These are phyloP conservation scores for Tolypocladium ovalisporum DNA, from an alignment of 2,329 filamentous ascomycete species.

Conservation along the genomic window DNA sequence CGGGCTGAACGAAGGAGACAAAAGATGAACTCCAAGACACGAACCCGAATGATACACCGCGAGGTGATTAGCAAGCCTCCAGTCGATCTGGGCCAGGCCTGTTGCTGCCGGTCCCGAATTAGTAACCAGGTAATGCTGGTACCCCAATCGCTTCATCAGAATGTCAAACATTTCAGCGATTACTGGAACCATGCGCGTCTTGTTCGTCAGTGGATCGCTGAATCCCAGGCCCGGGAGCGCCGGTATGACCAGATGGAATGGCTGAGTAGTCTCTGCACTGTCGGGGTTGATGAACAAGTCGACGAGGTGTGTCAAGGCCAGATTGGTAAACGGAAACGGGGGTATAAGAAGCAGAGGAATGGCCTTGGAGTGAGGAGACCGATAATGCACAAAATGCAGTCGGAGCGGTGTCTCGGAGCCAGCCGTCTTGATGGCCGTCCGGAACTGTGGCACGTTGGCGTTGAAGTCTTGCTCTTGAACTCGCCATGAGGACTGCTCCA, in stretches of 20 bases:
- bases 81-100: conserved; percentile 39
- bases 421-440: conserved; percentile 38
- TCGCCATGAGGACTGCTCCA: conserved; percentile 56
- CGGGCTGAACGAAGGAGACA: conserved; percentile 41
- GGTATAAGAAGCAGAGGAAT: conserved; percentile 55
- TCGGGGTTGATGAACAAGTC: conserved; percentile 42
- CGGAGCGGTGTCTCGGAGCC: conserved; percentile 33
- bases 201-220: conserved; percentile 47
- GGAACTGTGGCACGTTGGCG: conserved; percentile 49
- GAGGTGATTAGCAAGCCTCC: conserved; percentile 35
- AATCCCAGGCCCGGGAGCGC: conserved; percentile 57
- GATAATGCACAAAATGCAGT: conserved; percentile 55
- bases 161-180: conserved; percentile 45
- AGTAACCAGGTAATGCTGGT: conserved; percentile 45
- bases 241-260: conserved; percentile 57
- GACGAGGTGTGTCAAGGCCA: conserved; percentile 47
- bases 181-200: conserved; percentile 34
- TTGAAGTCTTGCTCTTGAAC: conserved; percentile 49
- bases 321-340: conserved; percentile 53
- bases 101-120: conserved; percentile 37
- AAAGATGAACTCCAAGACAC: conserved; percentile 50
- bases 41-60: conserved; percentile 33
- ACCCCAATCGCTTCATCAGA: conserved; percentile 51
- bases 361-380: conserved; percentile 39
- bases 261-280: conserved; percentile 29